Base-by-base conservation (phyloP, 2,329 filamentous ascomycete genomes). In the Periglandula ipomoeae region DNA sequence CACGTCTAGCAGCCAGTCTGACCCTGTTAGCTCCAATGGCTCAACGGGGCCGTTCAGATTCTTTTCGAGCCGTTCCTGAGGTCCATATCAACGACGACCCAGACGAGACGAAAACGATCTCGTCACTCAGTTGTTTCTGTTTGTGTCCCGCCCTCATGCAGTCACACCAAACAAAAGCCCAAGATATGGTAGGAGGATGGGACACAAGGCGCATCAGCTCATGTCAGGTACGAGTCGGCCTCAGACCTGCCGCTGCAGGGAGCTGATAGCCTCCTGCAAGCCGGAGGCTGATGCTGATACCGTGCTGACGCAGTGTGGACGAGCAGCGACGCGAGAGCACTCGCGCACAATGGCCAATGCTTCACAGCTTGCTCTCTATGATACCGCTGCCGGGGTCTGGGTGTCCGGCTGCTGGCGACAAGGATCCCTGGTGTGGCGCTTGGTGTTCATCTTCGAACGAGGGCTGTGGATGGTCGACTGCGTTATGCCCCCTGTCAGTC, bases 21-120 rank as follows among this genome's bases (percentile, higher is more conserved):
- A 38, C 43, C 32, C 19, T 26, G 43, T 37, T 45, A 45, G 32
- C 34, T 45, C 32, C 34, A 5, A 38, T 46, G 44, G 34, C 7
- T n/a, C 34, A 30, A 20, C 13, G 22, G 30, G 20, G 43, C 34
- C 22, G 15, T 19, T 7, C 19, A 8, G 10, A 19, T 30, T 32
- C 5, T 30, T 11, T 32, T 43, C 11, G 26, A 19, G 26, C 8
- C 41, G 26, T 43, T 43, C 5, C n/a, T 20, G 24, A 30, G 27
- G 27, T 30, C 9, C 27, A 8, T 30, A 30, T 13, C 27, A 10
- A 30, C 9, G 27, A 27, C 6, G 5, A 11, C 26, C 6, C 26
- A 6, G 26, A 27, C 26, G 26, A 27, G 26, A 27, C 26, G 26
- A 27, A 27, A 27, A 6, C 26, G 26, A 27, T 27, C 11, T 27